phyloP scores from a whole-genome alignment of 2,329 filamentous ascomycete species.

The Paecilomyces sp. region DNA sequence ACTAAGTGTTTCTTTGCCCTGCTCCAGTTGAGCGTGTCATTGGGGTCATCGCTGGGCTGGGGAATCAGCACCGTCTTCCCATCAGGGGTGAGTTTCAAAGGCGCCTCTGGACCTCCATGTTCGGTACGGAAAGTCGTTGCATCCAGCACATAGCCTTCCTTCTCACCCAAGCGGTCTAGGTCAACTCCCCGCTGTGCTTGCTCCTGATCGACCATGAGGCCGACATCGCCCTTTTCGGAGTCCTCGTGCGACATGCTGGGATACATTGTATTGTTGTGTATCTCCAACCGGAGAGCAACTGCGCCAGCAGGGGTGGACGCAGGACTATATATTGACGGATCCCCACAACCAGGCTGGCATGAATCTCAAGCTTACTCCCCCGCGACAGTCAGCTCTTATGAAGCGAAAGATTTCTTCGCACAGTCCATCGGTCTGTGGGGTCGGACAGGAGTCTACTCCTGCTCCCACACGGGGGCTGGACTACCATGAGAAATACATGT shows the following conservation, averaged over 20 bases:
- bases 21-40: slow-evolving; percentile 34
- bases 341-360: background rate
- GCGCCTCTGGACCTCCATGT: slow-evolving; percentile 4
- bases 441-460: background rate
- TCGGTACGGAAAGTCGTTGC: slow-evolving; percentile 14
- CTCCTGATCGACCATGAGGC: background rate
- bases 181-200: background rate
- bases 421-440: background rate
- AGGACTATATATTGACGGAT: background rate
- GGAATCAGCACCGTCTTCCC: slow-evolving; percentile 30
- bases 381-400: background rate
- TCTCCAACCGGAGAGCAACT: background rate
- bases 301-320: background rate
- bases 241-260: background rate
- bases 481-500: background rate
- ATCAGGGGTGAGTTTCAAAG: slow-evolving; percentile 24
- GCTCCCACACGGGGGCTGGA: background rate
- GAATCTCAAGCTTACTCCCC: background rate
- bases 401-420: background rate
- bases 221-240: background rate
- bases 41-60: slow-evolving; percentile 30
- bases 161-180: slow-evolving; percentile 11
- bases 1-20: slow-evolving; percentile 25
- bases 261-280: background rate
- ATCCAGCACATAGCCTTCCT: slow-evolving; percentile 27